phyloP scores from a whole-genome alignment of 164 flowering plant genomes.

The Liquidambar formosana region DNA sequence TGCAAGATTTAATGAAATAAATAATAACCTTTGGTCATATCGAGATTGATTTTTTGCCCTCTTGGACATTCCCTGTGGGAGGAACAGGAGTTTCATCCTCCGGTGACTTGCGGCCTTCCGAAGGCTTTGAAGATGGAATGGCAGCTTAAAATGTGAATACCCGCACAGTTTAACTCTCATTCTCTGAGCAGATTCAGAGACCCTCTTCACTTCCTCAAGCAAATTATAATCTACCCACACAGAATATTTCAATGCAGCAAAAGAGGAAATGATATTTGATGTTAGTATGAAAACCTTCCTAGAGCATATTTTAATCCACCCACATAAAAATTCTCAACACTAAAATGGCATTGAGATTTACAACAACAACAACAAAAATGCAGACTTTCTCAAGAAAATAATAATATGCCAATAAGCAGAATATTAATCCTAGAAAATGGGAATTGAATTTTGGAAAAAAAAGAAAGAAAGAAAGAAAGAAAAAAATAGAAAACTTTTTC shows the following conservation, averaged over 20 bases:
- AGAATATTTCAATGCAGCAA: neutral
- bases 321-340: too few relatives aligned
- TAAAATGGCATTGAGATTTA: too few relatives aligned
- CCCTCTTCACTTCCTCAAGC: slow-evolving; percentile 76
- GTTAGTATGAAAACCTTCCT: neutral
- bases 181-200: slow-evolving; percentile 72
- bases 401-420: too few relatives aligned
- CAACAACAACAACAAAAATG: too few relatives aligned
- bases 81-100: slow-evolving; percentile 50
- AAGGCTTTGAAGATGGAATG: slow-evolving; percentile 41
- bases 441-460: too few relatives aligned
- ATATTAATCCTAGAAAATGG: too few relatives aligned
- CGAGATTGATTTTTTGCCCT: slow-evolving; percentile 63
- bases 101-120: slow-evolving; percentile 38
- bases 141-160: slow-evolving; percentile 36
- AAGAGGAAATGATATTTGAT: neutral
- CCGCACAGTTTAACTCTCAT: slow-evolving; percentile 43
- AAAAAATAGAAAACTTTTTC: too few relatives aligned
- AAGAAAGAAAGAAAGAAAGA: too few relatives aligned
- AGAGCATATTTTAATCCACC: too few relatives aligned
- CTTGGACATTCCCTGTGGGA: slow-evolving; percentile 68
- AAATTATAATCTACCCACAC: slow-evolving; percentile 55
- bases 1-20: neutral
- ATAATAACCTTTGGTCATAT: slow-evolving; percentile 46
- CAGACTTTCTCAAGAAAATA: too few relatives aligned